A percentile compares a stretch with the other conserved stretches of the same genome.
Conservation (phyloP, 768 basidiomycete species). For the Hericium erinaceus region DNA sequence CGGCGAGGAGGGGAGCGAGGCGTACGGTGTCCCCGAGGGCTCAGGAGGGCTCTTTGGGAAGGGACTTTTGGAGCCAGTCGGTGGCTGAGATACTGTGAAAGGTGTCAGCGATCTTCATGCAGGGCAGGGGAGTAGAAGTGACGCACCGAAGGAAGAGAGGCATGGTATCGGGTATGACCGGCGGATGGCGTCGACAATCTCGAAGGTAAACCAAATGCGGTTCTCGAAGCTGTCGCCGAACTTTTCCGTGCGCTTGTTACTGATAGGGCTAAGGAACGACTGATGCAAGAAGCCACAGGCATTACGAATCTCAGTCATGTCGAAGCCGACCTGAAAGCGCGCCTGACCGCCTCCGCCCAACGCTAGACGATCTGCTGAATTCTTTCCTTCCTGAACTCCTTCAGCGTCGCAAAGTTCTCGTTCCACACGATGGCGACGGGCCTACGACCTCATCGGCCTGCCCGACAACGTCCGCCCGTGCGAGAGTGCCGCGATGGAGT, state of each 20-base stretch:
- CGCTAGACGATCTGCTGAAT: slow-evolving; percentile 30
- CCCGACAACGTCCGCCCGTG: slow-evolving; percentile 32
- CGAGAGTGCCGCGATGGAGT: slow-evolving; percentile 29
- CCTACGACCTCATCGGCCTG: slow-evolving; percentile 20
- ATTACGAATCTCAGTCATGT: slow-evolving; percentile 17
- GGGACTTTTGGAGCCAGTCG: slow-evolving; percentile 58
- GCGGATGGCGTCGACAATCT: slow-evolving; percentile 57
- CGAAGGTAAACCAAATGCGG: slow-evolving; percentile 46
- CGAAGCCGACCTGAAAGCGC: slow-evolving; percentile 19
- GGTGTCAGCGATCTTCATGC: too few species aligned
- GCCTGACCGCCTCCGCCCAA: slow-evolving; percentile 22
- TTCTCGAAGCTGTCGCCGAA: slow-evolving; percentile 42
- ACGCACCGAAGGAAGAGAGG: slow-evolving; percentile 67
- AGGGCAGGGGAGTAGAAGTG: not conserved
- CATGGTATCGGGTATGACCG: slow-evolving; percentile 48
- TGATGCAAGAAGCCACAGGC: slow-evolving; percentile 18
- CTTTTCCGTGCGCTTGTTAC: slow-evolving; percentile 32
- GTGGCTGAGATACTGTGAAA: slow-evolving; percentile 50
- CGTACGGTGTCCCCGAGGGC: slow-evolving; percentile 55
- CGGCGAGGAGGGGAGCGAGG: slow-evolving; percentile 50
- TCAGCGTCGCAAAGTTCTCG: slow-evolving; percentile 25
- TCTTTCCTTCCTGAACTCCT: slow-evolving; percentile 27
- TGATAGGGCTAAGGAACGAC: too few species aligned
- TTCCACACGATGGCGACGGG: slow-evolving; percentile 31
- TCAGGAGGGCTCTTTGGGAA: slow-evolving; percentile 58